phyloP scores from a whole-genome alignment of 2,329 filamentous ascomycete genomes.

The Talaromyces sp. region DNA sequence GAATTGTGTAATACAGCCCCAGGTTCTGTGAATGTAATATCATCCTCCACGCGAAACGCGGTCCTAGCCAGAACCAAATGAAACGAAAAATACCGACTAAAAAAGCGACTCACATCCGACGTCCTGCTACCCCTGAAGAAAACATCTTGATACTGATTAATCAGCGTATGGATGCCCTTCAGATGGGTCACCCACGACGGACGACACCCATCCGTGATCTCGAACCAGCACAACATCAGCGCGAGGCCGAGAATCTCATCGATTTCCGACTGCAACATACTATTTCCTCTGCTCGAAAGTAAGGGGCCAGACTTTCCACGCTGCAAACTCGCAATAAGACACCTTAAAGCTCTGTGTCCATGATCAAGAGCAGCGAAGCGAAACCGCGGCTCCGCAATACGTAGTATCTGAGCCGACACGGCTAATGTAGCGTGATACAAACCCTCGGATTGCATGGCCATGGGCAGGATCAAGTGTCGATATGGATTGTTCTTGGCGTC shows the following conservation, averaged over 20 bases:
- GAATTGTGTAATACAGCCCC: no score
- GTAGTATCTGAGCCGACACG: slow-evolving; percentile 24
- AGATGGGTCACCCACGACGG: slow-evolving; percentile 26
- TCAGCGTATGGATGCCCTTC: slow-evolving; percentile 22
- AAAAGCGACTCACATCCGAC: slow-evolving; percentile 20
- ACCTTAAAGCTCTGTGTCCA: slow-evolving; percentile 13
- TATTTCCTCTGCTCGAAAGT: no score
- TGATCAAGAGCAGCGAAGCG: slow-evolving; percentile 23
- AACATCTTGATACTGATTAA: slow-evolving; percentile 17
- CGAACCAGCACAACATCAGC: slow-evolving; percentile 28
- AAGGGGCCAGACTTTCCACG: not conserved
- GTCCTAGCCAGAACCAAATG: slow-evolving; percentile 26
- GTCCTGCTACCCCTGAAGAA: not conserved
- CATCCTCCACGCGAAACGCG: slow-evolving; percentile 18
- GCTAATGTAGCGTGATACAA: slow-evolving; percentile 26
- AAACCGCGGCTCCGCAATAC: slow-evolving; percentile 20
- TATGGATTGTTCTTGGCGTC: slow-evolving; percentile 26
- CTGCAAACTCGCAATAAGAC: not conserved
- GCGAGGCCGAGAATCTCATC: slow-evolving; percentile 25
- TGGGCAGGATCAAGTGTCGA: slow-evolving; percentile 26
- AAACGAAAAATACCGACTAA: slow-evolving; percentile 25
- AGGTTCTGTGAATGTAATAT: not conserved
- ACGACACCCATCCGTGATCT: slow-evolving; percentile 27
- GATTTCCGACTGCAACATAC: slow-evolving; percentile 17
- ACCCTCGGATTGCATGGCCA: slow-evolving; percentile 24